These are phyloP conservation scores for Podaxis mareebaensis DNA, from an alignment of 768 basidiomycete genomes.

Conservation along the genomic window DNA sequence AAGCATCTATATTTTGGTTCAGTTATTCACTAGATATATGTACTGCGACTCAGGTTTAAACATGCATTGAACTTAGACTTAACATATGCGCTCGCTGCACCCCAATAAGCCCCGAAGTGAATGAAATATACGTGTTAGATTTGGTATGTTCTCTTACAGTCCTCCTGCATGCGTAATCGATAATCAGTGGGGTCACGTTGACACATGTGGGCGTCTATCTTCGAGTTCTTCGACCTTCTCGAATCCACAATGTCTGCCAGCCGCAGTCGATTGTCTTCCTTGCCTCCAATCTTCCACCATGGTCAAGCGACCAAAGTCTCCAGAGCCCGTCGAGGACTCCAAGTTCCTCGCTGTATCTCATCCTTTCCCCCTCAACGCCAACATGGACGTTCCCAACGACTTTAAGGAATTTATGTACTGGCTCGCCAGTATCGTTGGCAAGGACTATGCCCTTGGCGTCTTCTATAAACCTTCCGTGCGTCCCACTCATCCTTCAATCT, in stretches of 20 bases:
- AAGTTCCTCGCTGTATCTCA: constrained; percentile 48
- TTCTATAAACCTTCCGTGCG: constrained; percentile 49
- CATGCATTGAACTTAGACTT: no score
- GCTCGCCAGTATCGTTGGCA: constrained; percentile 46
- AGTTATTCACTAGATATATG: no score
- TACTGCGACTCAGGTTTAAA: no score
- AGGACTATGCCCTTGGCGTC: constrained; percentile 39
- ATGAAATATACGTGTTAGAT: no score
- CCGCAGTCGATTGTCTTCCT: not conserved
- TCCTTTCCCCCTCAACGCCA: constrained; percentile 50
- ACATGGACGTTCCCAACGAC: constrained; percentile 43
- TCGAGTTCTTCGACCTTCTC: not conserved
- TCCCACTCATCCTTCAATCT: constrained; percentile 7
- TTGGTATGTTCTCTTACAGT: no score
- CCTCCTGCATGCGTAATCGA: not conserved
- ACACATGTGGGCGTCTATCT: not conserved
- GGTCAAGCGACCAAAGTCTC: constrained; percentile 42
- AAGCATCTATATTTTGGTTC: no score
- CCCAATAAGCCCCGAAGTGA: no score
- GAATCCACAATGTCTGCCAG: not conserved
- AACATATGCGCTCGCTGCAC: no score
- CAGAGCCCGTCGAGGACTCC: constrained; percentile 43
- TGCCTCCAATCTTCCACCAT: constrained; percentile 23
- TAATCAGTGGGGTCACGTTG: not conserved
- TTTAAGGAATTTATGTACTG: constrained; percentile 43